phyloP scores from a whole-genome alignment of 768 basidiomycete species.

The Royoungia palumana region DNA sequence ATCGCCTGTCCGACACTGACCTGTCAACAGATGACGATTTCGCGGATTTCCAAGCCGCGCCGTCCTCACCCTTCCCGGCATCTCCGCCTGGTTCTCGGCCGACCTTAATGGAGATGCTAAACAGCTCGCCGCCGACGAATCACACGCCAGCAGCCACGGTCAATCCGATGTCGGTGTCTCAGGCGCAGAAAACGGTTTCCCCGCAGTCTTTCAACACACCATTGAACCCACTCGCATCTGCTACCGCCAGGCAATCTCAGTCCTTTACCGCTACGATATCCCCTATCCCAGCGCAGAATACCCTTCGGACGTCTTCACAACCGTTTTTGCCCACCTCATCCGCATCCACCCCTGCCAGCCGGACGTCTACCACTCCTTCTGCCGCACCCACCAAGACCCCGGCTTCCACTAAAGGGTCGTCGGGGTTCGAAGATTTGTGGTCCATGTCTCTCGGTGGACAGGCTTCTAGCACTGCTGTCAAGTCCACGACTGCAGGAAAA shows the following conservation, averaged over 20 bases:
- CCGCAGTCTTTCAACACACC: slow-evolving; percentile 27
- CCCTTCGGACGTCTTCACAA: slow-evolving; percentile 23
- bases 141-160: slow-evolving; percentile 9
- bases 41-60: slow-evolving; percentile 79
- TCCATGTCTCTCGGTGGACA: slow-evolving; percentile 65
- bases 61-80: slow-evolving; percentile 38
- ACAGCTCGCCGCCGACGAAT: slow-evolving; percentile 28
- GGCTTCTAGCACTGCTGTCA: slow-evolving; percentile 28
- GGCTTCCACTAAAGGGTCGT: slow-evolving; percentile 37
- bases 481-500: slow-evolving; percentile 49
- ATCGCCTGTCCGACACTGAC: slow-evolving; percentile 1
- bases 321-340: slow-evolving; percentile 25
- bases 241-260: slow-evolving; percentile 21
- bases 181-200: slow-evolving; percentile 13
- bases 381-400: slow-evolving; percentile 15
- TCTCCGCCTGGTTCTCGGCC: slow-evolving; percentile 33
- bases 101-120: slow-evolving; percentile 51
- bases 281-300: slow-evolving; percentile 17
- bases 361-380: slow-evolving; percentile 4
- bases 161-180: slow-evolving; percentile 9
- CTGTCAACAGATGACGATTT: slow-evolving; percentile 71
- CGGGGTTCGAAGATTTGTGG: slow-evolving; percentile 88
- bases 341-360: slow-evolving; percentile 11
- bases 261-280: slow-evolving; percentile 18
- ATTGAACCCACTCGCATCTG: slow-evolving; percentile 26